A percentile compares a stretch with the other conserved stretches of the same genome.
Conservation (phyloP, 768 basidiomycete species). For the Auriscalpium microsporum region DNA sequence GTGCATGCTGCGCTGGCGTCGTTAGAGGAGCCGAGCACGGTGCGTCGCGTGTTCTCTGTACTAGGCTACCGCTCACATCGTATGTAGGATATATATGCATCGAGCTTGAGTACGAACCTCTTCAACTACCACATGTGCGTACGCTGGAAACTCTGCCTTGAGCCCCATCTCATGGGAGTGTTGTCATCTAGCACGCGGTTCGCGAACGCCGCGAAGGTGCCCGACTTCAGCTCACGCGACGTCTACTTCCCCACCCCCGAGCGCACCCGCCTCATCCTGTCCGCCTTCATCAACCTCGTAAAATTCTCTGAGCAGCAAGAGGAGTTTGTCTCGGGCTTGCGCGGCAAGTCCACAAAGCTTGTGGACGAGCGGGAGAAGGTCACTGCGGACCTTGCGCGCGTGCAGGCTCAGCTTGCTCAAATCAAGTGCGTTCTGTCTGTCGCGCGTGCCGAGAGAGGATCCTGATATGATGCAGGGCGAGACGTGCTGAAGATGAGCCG, state of each 20-base stretch:
- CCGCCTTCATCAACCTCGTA: slow-evolving; percentile 89
- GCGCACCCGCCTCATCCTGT: slow-evolving; percentile 68
- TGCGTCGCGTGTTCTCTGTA: slow-evolving; percentile 20
- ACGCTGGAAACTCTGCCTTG: not conserved
- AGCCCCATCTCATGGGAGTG: not conserved
- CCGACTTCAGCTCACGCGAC: slow-evolving; percentile 73
- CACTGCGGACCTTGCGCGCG: slow-evolving; percentile 36
- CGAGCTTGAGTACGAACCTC: slow-evolving; percentile 52
- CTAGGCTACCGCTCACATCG: not conserved
- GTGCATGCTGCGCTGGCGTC: slow-evolving; percentile 45
- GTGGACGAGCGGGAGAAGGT: slow-evolving; percentile 57
- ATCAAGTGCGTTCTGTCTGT: slow-evolving; percentile 41
- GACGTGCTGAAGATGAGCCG: slow-evolving; percentile 63
- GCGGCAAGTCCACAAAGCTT: slow-evolving; percentile 47
- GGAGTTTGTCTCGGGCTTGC: slow-evolving; percentile 51
- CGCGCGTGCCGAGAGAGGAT: not conserved
- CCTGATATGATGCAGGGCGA: slow-evolving; percentile 34
- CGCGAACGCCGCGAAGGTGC: slow-evolving; percentile 62
- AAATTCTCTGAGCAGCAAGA: slow-evolving; percentile 78
- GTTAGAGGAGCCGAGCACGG: slow-evolving; percentile 43
- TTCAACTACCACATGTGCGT: slow-evolving; percentile 64
- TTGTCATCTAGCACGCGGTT: slow-evolving; percentile 46
- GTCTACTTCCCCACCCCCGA: slow-evolving; percentile 63
- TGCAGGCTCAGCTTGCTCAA: slow-evolving; percentile 42
- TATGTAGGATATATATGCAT: slow-evolving; percentile 54